phyloP scores from a whole-genome alignment of 352 stramenopile genomes.

The Blastocystis sp. region DNA sequence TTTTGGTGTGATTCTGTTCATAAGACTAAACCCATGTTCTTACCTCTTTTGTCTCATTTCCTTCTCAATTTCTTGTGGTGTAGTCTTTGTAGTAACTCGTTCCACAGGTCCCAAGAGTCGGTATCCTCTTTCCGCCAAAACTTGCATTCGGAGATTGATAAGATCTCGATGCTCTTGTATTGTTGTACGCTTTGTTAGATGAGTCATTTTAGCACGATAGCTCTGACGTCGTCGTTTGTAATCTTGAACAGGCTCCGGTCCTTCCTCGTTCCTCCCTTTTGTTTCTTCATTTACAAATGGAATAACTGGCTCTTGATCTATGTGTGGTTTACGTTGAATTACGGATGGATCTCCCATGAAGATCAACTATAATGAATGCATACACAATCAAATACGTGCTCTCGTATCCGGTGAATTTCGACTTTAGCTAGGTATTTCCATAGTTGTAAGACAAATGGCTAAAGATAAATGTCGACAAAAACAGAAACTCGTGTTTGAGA shows the following conservation, averaged over 20 bases:
- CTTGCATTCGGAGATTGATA: constrained; percentile 43
- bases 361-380: constrained; percentile 1
- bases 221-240: constrained; percentile 50
- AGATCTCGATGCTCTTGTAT: constrained; percentile 60
- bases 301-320: background rate
- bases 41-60: constrained; percentile 24
- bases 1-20: constrained; percentile 39
- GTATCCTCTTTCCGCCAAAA: constrained; percentile 47
- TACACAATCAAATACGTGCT: background rate
- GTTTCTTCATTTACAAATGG: background rate
- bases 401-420: constrained; percentile 43
- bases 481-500: constrained; percentile 27
- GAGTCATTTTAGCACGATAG: constrained; percentile 63
- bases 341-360: background rate
- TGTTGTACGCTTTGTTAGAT: constrained; percentile 65
- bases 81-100: constrained; percentile 37
- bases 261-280: background rate
- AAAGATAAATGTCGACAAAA: background rate
- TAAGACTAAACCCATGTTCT: background rate
- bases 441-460: constrained; percentile 28
- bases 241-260: background rate
- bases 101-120: constrained; percentile 1
- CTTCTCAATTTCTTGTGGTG: constrained; percentile 41
- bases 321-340: background rate
- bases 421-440: constrained; percentile 38